Evolutionary conservation across 139 green algal species (phyloP).

Genomic region (Tetradesmus lagerheimii): DNA sequence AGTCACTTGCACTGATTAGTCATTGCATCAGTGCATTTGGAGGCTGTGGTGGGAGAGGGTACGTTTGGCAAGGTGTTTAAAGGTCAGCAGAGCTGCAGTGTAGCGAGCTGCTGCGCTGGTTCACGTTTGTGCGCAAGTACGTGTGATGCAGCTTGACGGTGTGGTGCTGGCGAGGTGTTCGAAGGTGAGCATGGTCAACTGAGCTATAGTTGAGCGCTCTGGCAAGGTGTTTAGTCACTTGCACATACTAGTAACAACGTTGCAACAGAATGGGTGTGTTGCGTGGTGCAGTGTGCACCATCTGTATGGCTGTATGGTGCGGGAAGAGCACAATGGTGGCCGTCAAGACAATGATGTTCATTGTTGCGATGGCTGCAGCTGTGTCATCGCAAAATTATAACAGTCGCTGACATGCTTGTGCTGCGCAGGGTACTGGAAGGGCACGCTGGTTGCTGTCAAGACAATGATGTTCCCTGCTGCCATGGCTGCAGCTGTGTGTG

Average conservation of each 20-base stretch:
- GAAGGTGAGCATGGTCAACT: no score
- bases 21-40: constrained; percentile 12
- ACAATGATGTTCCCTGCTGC: constrained; percentile 50
- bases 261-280: no score
- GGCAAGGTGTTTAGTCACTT: no score
- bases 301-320: neutral
- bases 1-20: no score
- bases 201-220: no score
- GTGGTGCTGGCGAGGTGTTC: no score
- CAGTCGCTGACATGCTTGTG: no score
- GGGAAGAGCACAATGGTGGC: constrained; percentile 58
- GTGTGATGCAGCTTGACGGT: neutral
- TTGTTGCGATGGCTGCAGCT: neutral
- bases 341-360: constrained; percentile 60
- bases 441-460: constrained; percentile 58
- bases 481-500: neutral
- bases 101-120: no score
- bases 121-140: no score
- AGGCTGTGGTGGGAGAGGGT: constrained; percentile 41
- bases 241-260: no score
- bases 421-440: constrained; percentile 46
- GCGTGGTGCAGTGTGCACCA: no score
- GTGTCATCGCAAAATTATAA: no score
- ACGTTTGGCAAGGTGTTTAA: constrained; percentile 49
- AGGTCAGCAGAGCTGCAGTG: neutral